These are phyloP conservation scores for Tritrichomonas foetus DNA, from an alignment of 208 protist species.

Conservation along the genomic window DNA sequence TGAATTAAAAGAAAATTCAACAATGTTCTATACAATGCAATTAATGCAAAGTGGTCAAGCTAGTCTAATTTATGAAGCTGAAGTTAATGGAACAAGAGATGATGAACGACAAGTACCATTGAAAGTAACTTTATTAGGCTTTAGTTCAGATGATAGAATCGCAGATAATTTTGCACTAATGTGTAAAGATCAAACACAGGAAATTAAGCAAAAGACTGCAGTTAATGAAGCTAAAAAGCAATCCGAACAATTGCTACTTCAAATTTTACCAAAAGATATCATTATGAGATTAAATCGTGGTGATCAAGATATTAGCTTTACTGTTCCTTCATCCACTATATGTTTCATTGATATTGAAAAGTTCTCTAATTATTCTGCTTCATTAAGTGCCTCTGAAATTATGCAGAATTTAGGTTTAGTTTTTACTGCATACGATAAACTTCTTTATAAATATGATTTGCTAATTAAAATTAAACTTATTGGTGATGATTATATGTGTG, in stretches of 20 bases:
- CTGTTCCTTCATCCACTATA: background rate
- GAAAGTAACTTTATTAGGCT: background rate
- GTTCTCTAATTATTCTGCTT: background rate
- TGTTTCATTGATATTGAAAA: conserved; percentile 9
- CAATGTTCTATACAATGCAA: background rate
- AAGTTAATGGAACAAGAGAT: background rate
- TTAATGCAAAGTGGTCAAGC: conserved; percentile 8
- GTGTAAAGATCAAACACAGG: background rate
- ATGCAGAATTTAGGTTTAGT: background rate
- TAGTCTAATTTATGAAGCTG: background rate
- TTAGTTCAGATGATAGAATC: background rate
- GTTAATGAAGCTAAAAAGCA: conserved; percentile 37
- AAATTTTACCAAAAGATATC: conserved; percentile 30
- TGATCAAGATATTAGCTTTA: background rate
- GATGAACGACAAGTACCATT: background rate
- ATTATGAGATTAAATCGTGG: conserved; percentile 9
- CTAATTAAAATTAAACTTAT: conserved; percentile 19
- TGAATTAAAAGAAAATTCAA: background rate
- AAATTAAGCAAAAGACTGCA: background rate
- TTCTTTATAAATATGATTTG: background rate
- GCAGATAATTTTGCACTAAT: background rate
- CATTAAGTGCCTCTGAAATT: background rate
- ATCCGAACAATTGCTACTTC: background rate
- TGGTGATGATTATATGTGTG: conserved; percentile 31
- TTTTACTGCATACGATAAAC: conserved; percentile 18